phyloP scores from a whole-genome alignment of 805 yeast species.

The Metschnikowia proteae region DNA sequence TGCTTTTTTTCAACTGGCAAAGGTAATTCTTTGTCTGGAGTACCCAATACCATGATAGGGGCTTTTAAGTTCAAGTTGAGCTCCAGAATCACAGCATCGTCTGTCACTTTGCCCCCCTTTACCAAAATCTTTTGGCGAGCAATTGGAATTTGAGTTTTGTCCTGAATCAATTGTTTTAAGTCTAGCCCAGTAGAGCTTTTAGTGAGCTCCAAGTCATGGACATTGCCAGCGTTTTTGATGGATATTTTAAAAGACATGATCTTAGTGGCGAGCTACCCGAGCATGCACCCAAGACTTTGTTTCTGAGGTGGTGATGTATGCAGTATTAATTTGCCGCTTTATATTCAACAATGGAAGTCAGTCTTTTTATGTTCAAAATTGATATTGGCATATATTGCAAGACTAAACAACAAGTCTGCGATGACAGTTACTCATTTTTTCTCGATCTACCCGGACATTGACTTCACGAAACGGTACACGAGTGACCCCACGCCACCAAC shows the following conservation, averaged over 20 bases:
- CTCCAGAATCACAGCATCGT: slow-evolving; percentile 53
- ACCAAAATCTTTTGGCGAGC: slow-evolving; percentile 86
- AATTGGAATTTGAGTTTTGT: slow-evolving; percentile 77
- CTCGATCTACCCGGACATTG: slow-evolving; percentile 3
- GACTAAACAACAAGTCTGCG: not conserved
- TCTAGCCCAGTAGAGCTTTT: slow-evolving; percentile 53
- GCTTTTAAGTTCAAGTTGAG: slow-evolving; percentile 62
- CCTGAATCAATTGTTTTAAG: slow-evolving; percentile 66
- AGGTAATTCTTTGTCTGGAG: slow-evolving; percentile 67
- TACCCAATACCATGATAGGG: slow-evolving; percentile 84
- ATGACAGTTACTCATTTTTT: too few species aligned
- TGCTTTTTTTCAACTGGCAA: slow-evolving; percentile 49
- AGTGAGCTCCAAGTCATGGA: slow-evolving; percentile 42
- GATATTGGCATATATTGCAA: not conserved
- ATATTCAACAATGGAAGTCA: not conserved
- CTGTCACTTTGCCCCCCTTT: slow-evolving; percentile 83
- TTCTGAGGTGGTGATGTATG: not conserved
- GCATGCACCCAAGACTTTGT: not conserved
- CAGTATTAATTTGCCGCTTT: not conserved
- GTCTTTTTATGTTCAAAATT: not conserved
- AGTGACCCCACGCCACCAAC: slow-evolving; percentile 30
- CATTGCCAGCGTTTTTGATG: slow-evolving; percentile 43
- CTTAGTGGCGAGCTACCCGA: not conserved
- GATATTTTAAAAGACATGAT: slow-evolving; percentile 17
- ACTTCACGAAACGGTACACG: slow-evolving; percentile 16